A percentile compares a stretch with the other conserved stretches of the same genome.
These are phyloP conservation scores for Xylariaceae sp. DNA, from an alignment of 2,329 filamentous ascomycete genomes.

Conservation along the genomic window DNA sequence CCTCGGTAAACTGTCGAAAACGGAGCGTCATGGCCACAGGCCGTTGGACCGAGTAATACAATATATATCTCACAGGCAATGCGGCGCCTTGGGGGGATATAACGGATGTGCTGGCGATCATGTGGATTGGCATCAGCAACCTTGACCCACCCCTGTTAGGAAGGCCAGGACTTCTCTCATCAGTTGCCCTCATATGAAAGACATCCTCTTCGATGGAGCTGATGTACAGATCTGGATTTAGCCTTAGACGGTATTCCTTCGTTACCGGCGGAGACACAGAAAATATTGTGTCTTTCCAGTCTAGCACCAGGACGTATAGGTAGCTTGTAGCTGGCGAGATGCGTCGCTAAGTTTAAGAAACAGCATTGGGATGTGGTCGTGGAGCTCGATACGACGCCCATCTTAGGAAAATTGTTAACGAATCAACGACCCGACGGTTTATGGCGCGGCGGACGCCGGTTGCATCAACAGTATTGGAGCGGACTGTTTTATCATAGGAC, in stretches of 20 bases:
- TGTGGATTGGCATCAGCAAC: slow-evolving; percentile 32
- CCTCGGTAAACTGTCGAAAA: too few relatives aligned
- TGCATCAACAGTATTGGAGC: slow-evolving; percentile 18
- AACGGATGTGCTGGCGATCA: slow-evolving; percentile 21
- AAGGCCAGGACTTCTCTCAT: slow-evolving; percentile 10
- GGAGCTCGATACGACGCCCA: slow-evolving; percentile 16
- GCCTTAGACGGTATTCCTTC: slow-evolving; percentile 21
- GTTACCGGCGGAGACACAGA: slow-evolving; percentile 9
- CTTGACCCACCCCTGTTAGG: slow-evolving; percentile 30
- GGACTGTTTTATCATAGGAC: slow-evolving; percentile 18
- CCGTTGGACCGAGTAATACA: slow-evolving; percentile 10
- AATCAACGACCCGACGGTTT: slow-evolving; percentile 20
- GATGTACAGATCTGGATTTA: background rate
- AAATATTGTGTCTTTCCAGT: slow-evolving; percentile 14
- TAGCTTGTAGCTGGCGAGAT: slow-evolving; percentile 14
- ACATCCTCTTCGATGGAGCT: background rate
- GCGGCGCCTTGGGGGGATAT: slow-evolving; percentile 16
- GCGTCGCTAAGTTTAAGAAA: slow-evolving; percentile 15
- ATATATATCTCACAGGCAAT: slow-evolving; percentile 14
- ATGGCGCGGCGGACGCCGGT: slow-evolving; percentile 20
- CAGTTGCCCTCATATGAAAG: background rate
- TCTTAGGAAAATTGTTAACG: slow-evolving; percentile 8
- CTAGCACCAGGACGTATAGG: slow-evolving; percentile 18
- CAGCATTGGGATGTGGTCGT: slow-evolving; percentile 12
- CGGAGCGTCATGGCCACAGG: background rate